Conservation (phyloP, 2,329 filamentous ascomycete genomes). For the Epichloe glyceriae region DNA sequence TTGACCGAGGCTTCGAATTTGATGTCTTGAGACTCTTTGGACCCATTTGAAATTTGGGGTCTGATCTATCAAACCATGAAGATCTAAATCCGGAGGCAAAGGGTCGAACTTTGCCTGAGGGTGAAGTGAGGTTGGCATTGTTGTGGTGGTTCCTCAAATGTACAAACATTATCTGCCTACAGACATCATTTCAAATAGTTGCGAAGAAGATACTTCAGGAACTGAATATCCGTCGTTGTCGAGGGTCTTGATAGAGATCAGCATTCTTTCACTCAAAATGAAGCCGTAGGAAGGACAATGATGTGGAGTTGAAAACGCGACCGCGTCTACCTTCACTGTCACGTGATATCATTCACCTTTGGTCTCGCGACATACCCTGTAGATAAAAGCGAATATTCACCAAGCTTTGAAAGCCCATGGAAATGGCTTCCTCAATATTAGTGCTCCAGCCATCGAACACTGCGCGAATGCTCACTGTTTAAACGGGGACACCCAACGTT, state of each 20-base stretch:
- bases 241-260: background rate
- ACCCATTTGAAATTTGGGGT: constrained; percentile 82
- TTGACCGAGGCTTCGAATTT: constrained; percentile 64
- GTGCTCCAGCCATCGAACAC: too few species aligned
- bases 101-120: constrained; percentile 86
- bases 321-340: background rate
- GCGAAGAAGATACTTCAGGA: too few species aligned
- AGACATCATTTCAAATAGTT: background rate
- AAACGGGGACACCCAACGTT: too few species aligned
- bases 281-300: background rate
- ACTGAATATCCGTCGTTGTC: background rate
- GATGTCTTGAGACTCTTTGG: constrained; percentile 62
- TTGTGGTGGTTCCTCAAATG: constrained; percentile 13
- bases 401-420: too few species aligned
- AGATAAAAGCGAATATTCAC: background rate
- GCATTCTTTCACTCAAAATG: background rate
- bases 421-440: too few species aligned
- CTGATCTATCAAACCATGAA: constrained; percentile 60
- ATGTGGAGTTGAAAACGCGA: background rate
- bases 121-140: constrained; percentile 62
- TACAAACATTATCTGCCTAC: background rate
- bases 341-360: background rate
- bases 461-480: too few species aligned
- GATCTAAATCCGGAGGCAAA: constrained; percentile 72
- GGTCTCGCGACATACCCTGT: too few species aligned